Evolutionary conservation across 164 flowering plant genomes (phyloP).

Genomic region (Tinospora cordifolia): DNA sequence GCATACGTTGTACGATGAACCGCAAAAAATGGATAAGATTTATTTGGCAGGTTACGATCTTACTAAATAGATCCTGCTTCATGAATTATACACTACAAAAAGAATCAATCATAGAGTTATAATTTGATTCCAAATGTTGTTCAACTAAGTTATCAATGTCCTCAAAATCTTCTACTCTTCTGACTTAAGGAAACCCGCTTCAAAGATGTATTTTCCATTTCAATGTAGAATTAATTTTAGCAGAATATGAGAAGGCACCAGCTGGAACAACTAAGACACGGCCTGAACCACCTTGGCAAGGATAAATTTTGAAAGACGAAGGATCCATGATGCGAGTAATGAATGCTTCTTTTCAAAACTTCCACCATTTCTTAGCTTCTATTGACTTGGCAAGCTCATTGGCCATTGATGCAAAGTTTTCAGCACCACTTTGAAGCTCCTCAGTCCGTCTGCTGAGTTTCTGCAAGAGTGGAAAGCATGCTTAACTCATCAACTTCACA

Average conservation of each 20-base stretch:
- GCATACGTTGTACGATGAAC: not conserved
- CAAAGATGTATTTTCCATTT: not conserved
- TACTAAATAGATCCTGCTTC: not conserved
- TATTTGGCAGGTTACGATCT: not conserved
- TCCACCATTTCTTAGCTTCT: conserved; percentile 90
- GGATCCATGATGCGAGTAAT: not conserved
- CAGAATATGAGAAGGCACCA: not conserved
- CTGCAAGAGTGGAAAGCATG: conserved; percentile 27
- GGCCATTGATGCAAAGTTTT: conserved; percentile 78
- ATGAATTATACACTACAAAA: not conserved
- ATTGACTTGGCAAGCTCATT: conserved; percentile 76
- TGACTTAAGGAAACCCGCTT: not conserved
- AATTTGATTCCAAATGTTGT: not conserved
- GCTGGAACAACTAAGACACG: not conserved
- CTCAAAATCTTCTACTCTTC: not conserved
- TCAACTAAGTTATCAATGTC: not conserved
- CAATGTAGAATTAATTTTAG: not conserved
- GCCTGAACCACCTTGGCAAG: not conserved
- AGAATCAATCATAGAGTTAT: not conserved
- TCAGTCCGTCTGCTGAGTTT: conserved; percentile 59
- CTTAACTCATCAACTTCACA: not conserved
- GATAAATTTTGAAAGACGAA: not conserved
- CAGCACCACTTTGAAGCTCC: conserved; percentile 73
- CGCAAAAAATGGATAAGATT: not conserved
- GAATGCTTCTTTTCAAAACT: conserved; percentile 34